Conservation (phyloP, 495 filamentous ascomycete species). For the Pyrenopolyporus hunteri region DNA sequence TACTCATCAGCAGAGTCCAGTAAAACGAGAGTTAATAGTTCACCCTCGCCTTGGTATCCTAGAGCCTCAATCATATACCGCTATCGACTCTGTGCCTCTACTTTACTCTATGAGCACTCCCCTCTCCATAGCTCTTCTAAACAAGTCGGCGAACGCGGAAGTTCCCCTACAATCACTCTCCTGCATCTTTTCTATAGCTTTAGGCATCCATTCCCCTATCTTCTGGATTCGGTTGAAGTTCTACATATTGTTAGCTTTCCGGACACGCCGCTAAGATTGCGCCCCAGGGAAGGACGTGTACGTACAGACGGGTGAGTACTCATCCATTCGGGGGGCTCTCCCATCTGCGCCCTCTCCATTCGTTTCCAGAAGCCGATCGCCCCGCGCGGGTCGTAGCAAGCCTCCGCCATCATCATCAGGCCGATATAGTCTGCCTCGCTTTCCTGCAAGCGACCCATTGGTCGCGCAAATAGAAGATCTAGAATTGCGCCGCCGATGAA, state of each 20-base stretch:
- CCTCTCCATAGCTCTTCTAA: conserved; percentile 44
- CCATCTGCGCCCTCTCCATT: conserved; percentile 70
- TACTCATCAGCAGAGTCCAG: too few species aligned
- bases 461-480: conserved; percentile 68
- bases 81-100: neutral
- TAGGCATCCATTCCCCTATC: conserved; percentile 70
- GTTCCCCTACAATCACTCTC: conserved; percentile 58
- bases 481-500: conserved; percentile 54
- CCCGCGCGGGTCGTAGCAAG: conserved; percentile 72
- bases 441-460: conserved; percentile 70
- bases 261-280: neutral
- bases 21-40: too few species aligned
- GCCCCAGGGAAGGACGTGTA: neutral
- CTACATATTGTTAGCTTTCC: conserved; percentile 48
- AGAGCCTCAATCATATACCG: neutral
- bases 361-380: conserved; percentile 77
- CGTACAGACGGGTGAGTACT: conserved; percentile 85
- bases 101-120: conserved; percentile 23
- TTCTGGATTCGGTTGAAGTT: conserved; percentile 71
- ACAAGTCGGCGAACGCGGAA: conserved; percentile 45
- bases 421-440: conserved; percentile 87
- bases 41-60: neutral
- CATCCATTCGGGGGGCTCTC: conserved; percentile 73
- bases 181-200: conserved; percentile 60
- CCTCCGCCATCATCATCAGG: conserved; percentile 67